These are phyloP conservation scores for Fusarium coicis DNA, from an alignment of 2,329 filamentous ascomycete genomes.

Conservation along the genomic window DNA sequence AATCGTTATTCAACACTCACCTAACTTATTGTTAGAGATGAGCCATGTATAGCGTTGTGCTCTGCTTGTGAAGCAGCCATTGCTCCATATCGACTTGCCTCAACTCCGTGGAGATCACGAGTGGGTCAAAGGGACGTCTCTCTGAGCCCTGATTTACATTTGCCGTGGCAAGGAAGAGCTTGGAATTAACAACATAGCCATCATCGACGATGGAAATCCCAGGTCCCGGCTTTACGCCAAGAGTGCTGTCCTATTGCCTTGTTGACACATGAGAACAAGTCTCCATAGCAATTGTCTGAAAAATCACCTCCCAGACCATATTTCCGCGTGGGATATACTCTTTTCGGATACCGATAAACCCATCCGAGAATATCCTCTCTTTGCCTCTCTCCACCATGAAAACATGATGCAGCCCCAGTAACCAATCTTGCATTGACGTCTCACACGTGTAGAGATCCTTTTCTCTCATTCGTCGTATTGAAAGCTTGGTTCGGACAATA, in stretches of 20 bases:
- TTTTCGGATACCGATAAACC: constrained; percentile 2
- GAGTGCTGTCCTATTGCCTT: background rate
- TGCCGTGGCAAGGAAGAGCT: background rate
- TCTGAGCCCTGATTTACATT: background rate
- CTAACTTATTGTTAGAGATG: background rate
- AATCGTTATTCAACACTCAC: background rate
- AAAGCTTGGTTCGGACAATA: constrained; percentile 8
- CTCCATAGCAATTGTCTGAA: background rate
- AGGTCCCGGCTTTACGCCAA: background rate
- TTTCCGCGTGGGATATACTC: background rate
- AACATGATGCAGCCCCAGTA: constrained; percentile 18
- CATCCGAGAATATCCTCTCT: background rate
- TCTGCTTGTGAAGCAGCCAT: background rate
- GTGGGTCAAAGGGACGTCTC: background rate
- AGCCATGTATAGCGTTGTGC: background rate
- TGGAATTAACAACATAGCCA: background rate
- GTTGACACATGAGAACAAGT: background rate
- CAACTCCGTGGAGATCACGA: background rate
- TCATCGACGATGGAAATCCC: background rate
- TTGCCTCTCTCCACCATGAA: background rate
- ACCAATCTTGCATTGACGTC: constrained; percentile 37
- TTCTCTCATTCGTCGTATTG: constrained; percentile 13
- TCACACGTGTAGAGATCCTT: constrained; percentile 32
- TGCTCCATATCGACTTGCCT: constrained; percentile 2
- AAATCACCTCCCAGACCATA: background rate